Evolutionary conservation across 345 rosid genomes (phyloP), one percentile per base, ranked within the genome.

Genomic region (Draba incana): DNA sequence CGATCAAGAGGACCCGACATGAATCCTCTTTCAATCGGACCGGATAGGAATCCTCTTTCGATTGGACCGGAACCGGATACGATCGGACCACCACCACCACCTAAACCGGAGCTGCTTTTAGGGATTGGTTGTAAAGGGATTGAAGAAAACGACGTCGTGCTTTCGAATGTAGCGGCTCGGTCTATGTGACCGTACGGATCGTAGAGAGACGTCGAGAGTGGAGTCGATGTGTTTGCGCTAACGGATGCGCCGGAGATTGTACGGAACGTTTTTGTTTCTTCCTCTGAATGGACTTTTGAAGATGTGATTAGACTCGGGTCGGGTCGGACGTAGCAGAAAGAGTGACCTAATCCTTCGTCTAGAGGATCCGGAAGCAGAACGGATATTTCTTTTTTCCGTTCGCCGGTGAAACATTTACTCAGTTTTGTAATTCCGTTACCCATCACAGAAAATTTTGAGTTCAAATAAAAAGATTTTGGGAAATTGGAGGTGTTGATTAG

Each of bases 171-270:
- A 5, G 96, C 89, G 2, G 96, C 85, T 12, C 88, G 82, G 27
- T 89, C 91, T 38, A 78, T 57, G 64, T 81, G 68, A 51, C 71
- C 78, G 56, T 87, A 87, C 13, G 88, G 74, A 59, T 92, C 95
- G 48, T 82, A 33, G 7, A 89, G 64, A 15, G 98, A 81, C 0
- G 98, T 92, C 2, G 98, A 92, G 12, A 83, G 92, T n/a, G 87
- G 96, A 4, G 98, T 92, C 2, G 94, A 83, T 0, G 98, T 80
- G 81, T 92, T 92, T 71, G 98, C 98, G 56, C 98, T 92, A 4
- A 92, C 84, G 5, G 98, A 92, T 6, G 98, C 95, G n/a, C 96
- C 98, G 52, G 98, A 87, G 53, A 92, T 92, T 42, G 98, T 65
- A 14, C 91, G 86, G 84, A 87, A 92, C 44, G 84, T 83, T 10